phyloP scores from a whole-genome alignment of 73 alveolate genomes.

The Paramecium tetraurelia region DNA sequence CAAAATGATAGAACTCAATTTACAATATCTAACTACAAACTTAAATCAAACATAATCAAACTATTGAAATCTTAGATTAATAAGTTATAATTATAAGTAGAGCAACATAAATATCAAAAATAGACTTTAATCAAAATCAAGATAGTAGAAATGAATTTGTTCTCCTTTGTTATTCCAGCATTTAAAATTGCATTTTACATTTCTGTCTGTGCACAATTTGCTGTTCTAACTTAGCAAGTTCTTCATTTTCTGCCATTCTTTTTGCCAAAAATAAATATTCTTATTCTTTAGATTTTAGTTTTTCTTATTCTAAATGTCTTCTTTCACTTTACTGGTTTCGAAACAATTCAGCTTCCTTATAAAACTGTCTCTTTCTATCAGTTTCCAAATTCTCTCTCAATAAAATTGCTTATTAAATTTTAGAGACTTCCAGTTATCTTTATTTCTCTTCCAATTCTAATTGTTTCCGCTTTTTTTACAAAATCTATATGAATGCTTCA shows the following conservation, averaged over 20 bases:
- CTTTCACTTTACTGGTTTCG: background rate
- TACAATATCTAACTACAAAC: background rate
- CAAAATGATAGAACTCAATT: background rate
- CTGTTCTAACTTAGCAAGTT: background rate
- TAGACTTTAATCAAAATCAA: background rate
- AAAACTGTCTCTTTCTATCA: slow-evolving; percentile 12
- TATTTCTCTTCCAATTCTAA: background rate
- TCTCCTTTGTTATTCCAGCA: background rate
- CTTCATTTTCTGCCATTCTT: background rate
- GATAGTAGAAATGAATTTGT: background rate
- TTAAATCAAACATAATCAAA: background rate
- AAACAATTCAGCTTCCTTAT: background rate
- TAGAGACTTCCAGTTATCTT: background rate
- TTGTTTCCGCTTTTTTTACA: background rate
- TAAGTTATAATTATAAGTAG: background rate
- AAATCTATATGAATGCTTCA: background rate
- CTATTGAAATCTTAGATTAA: background rate
- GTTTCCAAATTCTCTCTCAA: slow-evolving; percentile 10
- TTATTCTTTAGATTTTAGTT: background rate
- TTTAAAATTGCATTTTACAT: slow-evolving; percentile 10
- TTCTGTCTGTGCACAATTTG: background rate
- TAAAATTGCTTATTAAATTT: background rate
- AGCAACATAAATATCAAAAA: background rate
- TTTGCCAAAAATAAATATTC: background rate
- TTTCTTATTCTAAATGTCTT: background rate